Evolutionary conservation across 2,329 filamentous ascomycete species (phyloP), one percentile per base, ranked within the genome.

Genomic region (Sporothrix pallida): DNA sequence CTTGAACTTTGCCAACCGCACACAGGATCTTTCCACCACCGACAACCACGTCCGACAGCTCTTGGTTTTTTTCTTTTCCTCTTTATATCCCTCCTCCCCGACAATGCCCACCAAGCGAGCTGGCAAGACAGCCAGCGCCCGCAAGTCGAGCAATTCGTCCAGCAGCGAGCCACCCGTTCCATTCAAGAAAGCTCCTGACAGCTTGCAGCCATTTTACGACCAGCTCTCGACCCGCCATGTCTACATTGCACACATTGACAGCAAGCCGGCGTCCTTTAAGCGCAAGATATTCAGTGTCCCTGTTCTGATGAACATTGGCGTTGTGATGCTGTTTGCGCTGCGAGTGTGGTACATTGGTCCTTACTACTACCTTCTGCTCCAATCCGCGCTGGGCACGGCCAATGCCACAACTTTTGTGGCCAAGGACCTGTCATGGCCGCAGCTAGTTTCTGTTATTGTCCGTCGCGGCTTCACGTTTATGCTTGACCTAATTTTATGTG

Each of bases 181-280:
- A 8, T 97, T 96, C 86, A 87, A 87, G 77, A 85, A 85, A 74
- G 89, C 90, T 0, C 89, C 93, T 0, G 81, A 87, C 68, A 85
- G 86, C 46, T 87, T 97, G 72, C 78, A 86, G 70, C 87, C 90
- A 12, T 91, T 97, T 80, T 86, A 92, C 79, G 83, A 87, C 50
- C 87, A 85, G 60, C 90, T 97, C 74, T 87, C 90, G 74, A 85
- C 87, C 73, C 83, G 87, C 73, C 89, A 93, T 81, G 87, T 97
- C 80, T 97, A 98, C 86, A 88, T 98, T 78, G 87, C 92, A 44
- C 94, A 97, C 84, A 85, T 97, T 82, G 95, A 98, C 85, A 84
- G 83, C 75, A 90, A 92, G 75, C 90, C 91, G 0, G 82, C 83
- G 23, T 85, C 86, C 42, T 89, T 95, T 83, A 98, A 98, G 83